Evolutionary conservation across 768 basidiomycete species (phyloP).

Genomic region (Dioszegia crocea): DNA sequence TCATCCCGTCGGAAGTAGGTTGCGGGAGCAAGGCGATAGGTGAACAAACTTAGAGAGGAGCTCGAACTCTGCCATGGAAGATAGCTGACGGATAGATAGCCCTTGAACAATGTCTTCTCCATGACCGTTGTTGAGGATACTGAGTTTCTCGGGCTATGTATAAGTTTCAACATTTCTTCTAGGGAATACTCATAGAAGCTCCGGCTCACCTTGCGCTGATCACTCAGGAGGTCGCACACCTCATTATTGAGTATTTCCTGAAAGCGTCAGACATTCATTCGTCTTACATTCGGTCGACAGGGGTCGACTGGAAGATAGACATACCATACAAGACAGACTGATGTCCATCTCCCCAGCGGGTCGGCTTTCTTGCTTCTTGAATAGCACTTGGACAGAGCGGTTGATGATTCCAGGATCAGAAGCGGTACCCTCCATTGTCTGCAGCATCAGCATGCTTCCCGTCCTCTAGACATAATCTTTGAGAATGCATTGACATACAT

Average conservation of each 20-base stretch:
- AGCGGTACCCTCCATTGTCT: slow-evolving; percentile 82
- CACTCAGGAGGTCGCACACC: slow-evolving; percentile 72
- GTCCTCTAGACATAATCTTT: background rate
- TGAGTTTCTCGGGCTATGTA: slow-evolving; percentile 52
- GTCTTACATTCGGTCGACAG: too few species aligned
- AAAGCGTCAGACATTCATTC: background rate
- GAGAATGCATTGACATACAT: slow-evolving; percentile 6
- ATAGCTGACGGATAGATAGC: slow-evolving; percentile 51
- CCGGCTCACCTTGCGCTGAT: slow-evolving; percentile 15
- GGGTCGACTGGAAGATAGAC: too few species aligned
- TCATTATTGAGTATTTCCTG: slow-evolving; percentile 85
- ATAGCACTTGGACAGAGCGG: slow-evolving; percentile 57
- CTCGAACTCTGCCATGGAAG: slow-evolving; percentile 56
- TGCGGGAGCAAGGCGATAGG: too few species aligned
- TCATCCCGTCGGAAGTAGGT: too few species aligned
- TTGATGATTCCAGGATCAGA: slow-evolving; percentile 79
- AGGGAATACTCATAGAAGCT: too few species aligned
- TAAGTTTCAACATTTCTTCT: background rate
- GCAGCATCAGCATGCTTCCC: slow-evolving; percentile 38
- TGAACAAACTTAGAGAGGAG: slow-evolving; percentile 48
- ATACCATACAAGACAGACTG: slow-evolving; percentile 55
- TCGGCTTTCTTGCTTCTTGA: slow-evolving; percentile 43
- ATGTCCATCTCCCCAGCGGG: slow-evolving; percentile 49
- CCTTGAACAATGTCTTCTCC: slow-evolving; percentile 61
- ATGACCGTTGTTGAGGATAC: slow-evolving; percentile 57